phyloP scores from a whole-genome alignment of 202 grass and related monocot species.

The Setaria viridis region DNA sequence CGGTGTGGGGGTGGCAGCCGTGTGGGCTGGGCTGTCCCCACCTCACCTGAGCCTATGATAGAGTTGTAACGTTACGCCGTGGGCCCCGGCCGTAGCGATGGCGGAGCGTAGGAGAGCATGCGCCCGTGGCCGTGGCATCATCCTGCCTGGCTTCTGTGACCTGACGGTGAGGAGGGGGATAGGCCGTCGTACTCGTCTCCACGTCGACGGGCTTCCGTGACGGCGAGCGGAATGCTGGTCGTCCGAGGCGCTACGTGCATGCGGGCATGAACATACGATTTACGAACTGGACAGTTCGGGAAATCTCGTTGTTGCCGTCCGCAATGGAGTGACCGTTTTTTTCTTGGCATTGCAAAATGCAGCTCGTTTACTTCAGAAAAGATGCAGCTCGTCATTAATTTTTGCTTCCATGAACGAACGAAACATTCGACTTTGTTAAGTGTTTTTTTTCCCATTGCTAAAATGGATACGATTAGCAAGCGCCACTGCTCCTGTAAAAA shows the following conservation, averaged over 20 bases:
- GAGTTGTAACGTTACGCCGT: background rate
- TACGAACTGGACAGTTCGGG: background rate
- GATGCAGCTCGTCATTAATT: background rate
- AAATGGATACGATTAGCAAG: background rate
- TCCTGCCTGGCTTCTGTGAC: background rate
- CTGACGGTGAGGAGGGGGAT: background rate
- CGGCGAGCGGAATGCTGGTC: background rate
- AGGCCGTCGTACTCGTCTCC: background rate
- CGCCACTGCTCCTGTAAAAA: no score
- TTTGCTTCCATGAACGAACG: background rate
- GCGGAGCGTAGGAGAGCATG: background rate
- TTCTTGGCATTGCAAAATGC: background rate
- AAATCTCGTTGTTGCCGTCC: background rate
- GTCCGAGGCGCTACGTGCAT: background rate
- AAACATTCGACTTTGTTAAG: background rate
- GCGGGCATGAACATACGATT: no score
- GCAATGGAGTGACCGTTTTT: background rate
- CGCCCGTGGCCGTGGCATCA: background rate
- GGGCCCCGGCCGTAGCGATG: background rate
- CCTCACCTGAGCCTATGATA: background rate
- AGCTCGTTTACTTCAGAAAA: no score
- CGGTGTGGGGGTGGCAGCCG: background rate
- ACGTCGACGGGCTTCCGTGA: background rate
- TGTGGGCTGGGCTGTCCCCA: background rate
- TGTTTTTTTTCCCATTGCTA: no score